Evolutionary conservation across 1,284 basidiomycete species (phyloP), one percentile per base, ranked within the genome.

Genomic region (Heterobasidion irregulare): DNA sequence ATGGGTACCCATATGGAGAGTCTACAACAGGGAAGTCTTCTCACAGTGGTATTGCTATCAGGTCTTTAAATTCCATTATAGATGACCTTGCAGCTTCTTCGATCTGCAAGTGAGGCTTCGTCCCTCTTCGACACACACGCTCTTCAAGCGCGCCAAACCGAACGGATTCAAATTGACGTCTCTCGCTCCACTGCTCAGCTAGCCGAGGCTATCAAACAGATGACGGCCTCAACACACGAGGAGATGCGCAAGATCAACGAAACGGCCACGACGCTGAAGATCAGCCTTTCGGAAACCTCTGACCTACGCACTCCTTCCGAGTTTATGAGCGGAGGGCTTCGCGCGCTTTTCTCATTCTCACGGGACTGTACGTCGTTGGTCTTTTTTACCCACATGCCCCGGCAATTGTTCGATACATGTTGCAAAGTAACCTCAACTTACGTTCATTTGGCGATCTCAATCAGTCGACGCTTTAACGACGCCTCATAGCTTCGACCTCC

Each of bases 171-270:
- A 51, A 63, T 66, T 45, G 68, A 72, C 36, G 67, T 71, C 15
- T 59, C 68, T 10, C 56, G 61, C 45, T 69, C 72, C n/a, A 70
- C 73, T 47, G 56, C 58, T 15, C 61, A 62, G 9, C 70, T 83
- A 10, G 63, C 64, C 16, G 61, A 62, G 18, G 63, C 67, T 1
- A 57, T 83, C 32, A 61, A 67, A 6, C 64, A 66, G 15, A 64
- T 81, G 19, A 69, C 73, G 1, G 62, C 66, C 43, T 69, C 67
- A 8, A 68, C 75, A 0, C 70, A 70, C 32, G 55, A 56, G 1
- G 78, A 78, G 56, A 66, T 82, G 53, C 63, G 67, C 55, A 72
- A 70, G 52, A 74, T 82, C 57, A 82, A 80, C 57, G 64, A 61
- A 8, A 77, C 80, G 34, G 67, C 77, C 6, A 57, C 64, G 18